Evolutionary conservation across 2,329 filamentous ascomycete genomes (phyloP).

Genomic region (Epichloe uncinata): DNA sequence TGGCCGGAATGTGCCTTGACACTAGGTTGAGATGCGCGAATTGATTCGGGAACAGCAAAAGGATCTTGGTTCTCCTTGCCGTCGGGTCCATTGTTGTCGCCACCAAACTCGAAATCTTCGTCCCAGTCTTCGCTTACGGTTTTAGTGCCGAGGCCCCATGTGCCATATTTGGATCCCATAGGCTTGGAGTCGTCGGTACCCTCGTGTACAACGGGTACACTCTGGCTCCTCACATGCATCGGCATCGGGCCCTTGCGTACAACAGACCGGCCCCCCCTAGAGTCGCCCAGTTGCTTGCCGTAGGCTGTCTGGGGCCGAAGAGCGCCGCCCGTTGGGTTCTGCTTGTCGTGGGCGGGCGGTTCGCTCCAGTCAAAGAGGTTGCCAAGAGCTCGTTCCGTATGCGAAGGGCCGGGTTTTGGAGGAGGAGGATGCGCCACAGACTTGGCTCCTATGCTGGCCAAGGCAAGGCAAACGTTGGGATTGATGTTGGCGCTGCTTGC

Average conservation of each 20-base stretch:
- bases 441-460: conserved; percentile 39
- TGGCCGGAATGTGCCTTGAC: conserved; percentile 76
- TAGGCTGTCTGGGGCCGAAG: conserved; percentile 62
- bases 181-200: conserved; percentile 39
- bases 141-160: conserved; percentile 70
- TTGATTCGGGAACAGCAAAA: conserved; percentile 52
- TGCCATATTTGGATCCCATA: conserved; percentile 58
- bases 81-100: conserved; percentile 25
- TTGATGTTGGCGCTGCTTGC: conserved; percentile 34
- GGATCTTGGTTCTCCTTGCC: conserved; percentile 20
- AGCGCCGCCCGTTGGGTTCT: conserved; percentile 42
- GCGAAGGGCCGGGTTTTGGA: conserved; percentile 7
- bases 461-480: conserved; percentile 39
- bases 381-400: conserved; percentile 42
- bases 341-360: conserved; percentile 46
- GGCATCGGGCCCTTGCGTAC: conserved; percentile 55
- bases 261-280: conserved; percentile 56
- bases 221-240: conserved; percentile 66
- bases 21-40: conserved; percentile 69
- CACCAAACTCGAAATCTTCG: conserved; percentile 70
- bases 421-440: conserved; percentile 12
- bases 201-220: conserved; percentile 61
- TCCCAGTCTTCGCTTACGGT: conserved; percentile 80
- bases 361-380: conserved; percentile 74
- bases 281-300: conserved; percentile 58